These are phyloP conservation scores for Mediolabrus comicus DNA, from an alignment of 108 stramenopile genomes.

Conservation along the genomic window DNA sequence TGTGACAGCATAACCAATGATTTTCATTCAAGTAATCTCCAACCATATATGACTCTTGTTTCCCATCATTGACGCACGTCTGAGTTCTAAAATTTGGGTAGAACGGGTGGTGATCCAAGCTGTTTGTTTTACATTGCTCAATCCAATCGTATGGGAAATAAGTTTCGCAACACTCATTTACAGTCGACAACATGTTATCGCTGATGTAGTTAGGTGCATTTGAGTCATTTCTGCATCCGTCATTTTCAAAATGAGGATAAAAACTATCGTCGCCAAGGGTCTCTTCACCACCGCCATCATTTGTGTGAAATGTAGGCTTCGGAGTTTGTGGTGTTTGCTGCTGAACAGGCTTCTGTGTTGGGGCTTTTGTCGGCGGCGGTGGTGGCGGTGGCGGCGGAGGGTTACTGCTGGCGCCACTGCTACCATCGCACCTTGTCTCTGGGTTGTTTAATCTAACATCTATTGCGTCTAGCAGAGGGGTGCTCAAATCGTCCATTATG, in stretches of 20 bases:
- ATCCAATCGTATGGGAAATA: background rate
- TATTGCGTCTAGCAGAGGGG: constrained; percentile 23
- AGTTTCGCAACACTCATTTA: background rate
- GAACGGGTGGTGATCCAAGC: background rate
- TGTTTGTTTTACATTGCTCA: background rate
- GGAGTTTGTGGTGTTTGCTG: background rate
- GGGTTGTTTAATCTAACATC: constrained; percentile 23
- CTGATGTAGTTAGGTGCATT: background rate
- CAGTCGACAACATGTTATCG: background rate
- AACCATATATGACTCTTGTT: constrained; percentile 17
- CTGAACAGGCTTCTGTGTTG: background rate
- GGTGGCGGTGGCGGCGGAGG: background rate
- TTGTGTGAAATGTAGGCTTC: too few relatives aligned
- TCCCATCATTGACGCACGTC: constrained; percentile 26
- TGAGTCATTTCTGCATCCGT: background rate
- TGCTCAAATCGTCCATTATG: constrained; percentile 19
- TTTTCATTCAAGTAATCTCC: constrained; percentile 11
- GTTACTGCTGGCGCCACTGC: background rate
- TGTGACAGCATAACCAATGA: constrained; percentile 12
- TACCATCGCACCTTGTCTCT: constrained; percentile 3
- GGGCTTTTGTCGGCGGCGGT: background rate
- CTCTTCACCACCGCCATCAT: background rate
- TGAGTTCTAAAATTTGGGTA: constrained; percentile 16
- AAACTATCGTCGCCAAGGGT: too few relatives aligned
- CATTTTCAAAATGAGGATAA: background rate